phyloP scores from a whole-genome alignment of 805 yeast species.

The Nakazawaea sp. region DNA sequence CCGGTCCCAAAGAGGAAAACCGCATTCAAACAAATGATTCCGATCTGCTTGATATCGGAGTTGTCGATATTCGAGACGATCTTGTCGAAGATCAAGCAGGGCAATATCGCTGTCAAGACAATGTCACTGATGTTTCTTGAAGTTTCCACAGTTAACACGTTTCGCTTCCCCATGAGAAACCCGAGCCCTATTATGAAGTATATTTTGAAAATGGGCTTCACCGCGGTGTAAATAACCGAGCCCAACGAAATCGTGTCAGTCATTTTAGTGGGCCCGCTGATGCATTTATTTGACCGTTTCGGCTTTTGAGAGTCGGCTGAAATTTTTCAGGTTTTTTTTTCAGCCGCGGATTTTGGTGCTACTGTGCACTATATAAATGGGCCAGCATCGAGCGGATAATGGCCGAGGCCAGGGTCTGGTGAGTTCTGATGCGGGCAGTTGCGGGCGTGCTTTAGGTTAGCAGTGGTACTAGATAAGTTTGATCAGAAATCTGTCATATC shows the following conservation, averaged over 20 bases:
- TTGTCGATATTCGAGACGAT: conserved; percentile 61
- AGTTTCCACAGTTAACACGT: conserved; percentile 59
- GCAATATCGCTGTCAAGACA: conserved; percentile 62
- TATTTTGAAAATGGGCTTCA: conserved; percentile 83
- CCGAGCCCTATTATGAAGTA: conserved; percentile 68
- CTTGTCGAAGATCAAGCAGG: conserved; percentile 70
- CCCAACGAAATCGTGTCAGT: conserved; percentile 44
- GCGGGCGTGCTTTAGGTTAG: too few species aligned
- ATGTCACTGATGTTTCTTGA: conserved; percentile 65
- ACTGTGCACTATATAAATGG: too few species aligned
- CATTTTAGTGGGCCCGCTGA: too few species aligned
- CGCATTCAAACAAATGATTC: conserved; percentile 50
- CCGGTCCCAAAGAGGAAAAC: conserved; percentile 39
- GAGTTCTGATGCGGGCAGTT: too few species aligned
- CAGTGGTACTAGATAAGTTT: too few species aligned
- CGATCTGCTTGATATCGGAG: conserved; percentile 63
- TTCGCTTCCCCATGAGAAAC: conserved; percentile 51
- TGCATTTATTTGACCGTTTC: too few species aligned
- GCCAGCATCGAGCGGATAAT: too few species aligned
- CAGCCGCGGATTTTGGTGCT: too few species aligned
- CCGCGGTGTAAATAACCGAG: conserved; percentile 65
- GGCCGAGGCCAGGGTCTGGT: too few species aligned
- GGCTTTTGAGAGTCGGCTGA: too few species aligned
- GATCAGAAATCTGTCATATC: too few species aligned
- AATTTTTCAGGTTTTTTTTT: too few species aligned